Conservation (phyloP, 345 rosid genomes). For the Ceriops zippeliana region DNA sequence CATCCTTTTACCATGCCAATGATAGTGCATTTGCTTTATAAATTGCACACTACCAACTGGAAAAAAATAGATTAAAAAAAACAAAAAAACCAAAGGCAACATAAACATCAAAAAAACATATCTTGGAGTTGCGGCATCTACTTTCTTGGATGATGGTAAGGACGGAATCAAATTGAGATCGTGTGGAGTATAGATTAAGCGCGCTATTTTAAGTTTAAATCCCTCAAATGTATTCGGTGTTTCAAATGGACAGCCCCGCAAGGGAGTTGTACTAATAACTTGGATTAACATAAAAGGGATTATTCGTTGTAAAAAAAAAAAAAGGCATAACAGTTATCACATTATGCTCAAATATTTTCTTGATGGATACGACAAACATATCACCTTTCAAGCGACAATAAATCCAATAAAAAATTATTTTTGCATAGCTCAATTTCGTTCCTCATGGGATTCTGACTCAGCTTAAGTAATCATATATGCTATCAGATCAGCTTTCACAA, state of each 20-base stretch:
- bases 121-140: neutral
- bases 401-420: neutral
- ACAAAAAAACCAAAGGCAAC: neutral
- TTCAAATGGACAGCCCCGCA: no score
- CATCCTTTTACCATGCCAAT: no score
- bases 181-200: no score
- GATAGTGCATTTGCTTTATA: no score
- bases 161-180: no score
- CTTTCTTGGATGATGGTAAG: neutral
- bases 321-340: neutral
- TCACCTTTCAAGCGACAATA: slow-evolving; percentile 12
- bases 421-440: slow-evolving; percentile 8
- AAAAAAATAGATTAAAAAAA: neutral
- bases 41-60: neutral
- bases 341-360: neutral
- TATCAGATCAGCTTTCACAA: slow-evolving; percentile 6
- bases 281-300: neutral
- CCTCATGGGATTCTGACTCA: slow-evolving; percentile 30
- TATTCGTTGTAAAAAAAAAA: no score
- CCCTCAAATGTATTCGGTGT: no score
- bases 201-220: no score
- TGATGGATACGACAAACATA: neutral
- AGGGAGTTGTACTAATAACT: no score
- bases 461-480: neutral
- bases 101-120: no score